Base-by-base conservation (phyloP, 2,329 filamentous ascomycete species). In the Elsinoe ampelina region DNA sequence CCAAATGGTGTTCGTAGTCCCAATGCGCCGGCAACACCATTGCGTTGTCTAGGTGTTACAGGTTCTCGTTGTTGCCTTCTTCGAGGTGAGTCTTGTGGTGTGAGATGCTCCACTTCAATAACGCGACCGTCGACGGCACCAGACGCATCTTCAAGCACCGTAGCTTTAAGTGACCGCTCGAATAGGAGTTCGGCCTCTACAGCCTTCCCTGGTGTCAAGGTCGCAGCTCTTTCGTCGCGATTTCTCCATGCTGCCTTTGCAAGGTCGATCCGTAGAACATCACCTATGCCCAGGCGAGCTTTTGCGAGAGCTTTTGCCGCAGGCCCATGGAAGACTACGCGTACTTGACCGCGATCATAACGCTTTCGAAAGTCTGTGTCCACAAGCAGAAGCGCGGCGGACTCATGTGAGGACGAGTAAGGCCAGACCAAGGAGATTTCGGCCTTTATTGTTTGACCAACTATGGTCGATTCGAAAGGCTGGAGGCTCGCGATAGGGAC, bases 371-470 rank as follows among this genome's bases (percentile, higher is more conserved):
- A 87, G 68, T 96, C 89, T 45, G 84, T 83, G 65, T 96, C 91
- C 45, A 87, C 87, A 34, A 97, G 80, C 17, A 95, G 80, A 52
- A 96, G 84, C 22, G 89, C 85, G 62, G 90, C 80, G 38, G 83
- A 83, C 55, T 80, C 81, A 30, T 80, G 86, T 22, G 89, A 82
- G 19, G 86, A 86, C 61, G 87, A 95, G 71, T 89, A 96, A 0
- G 92, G 92, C 91, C 92, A 97, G 58, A 89, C 84, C 35, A 97
- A 82, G 7, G 89, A 92, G 19, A 96, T 82, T 13, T 87, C 77
- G 38, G 87, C 90, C 58, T 81, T 79, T 32, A 95, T 67, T 4
- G 63, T 61, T 41, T 66, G 65, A 55, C 63, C 58, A 8, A 57
- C 20, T 5, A 63, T 64, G 19, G 63, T 63, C 15, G 60, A 19